Evolutionary conservation across 805 yeast species (phyloP), one percentile per base, ranked within the genome.

Genomic region (Ogataea chonburiensis): DNA sequence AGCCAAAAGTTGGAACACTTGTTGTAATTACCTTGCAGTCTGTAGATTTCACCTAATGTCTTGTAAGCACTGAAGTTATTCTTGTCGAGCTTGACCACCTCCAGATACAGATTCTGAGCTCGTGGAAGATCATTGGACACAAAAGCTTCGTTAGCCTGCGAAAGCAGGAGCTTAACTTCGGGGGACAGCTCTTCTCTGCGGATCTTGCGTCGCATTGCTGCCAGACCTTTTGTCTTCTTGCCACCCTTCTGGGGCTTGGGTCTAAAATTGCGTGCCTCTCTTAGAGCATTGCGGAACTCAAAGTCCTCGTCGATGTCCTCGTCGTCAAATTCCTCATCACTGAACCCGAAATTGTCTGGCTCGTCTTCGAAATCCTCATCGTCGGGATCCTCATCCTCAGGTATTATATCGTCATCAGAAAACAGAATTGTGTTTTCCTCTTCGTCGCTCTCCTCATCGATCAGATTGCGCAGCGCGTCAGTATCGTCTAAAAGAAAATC

Each of bases 1-100:
- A 84, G 65, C 96, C 96, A 78, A 31, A 83, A 73, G 53, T 79
- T 78, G 56, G 95, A 79, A 56, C 95, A 76, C 53, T 84, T 82
- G 46, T 80, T 77, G 32, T 73, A 60, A 29, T 78, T 68, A 1
- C 87, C 89, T 42, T 78, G 81, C 34, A 73, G 65, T 38, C 77
- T 71, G 46, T 84, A 81, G 30, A 91, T 84, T 52, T 86, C 95
- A 30, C 96, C 97, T 28, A 88, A 63, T 0, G 94, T 84, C 51
- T 84, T 81, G 66, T 89, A 89, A 0, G 96, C 96, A 28, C 84
- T 77, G 57, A 77, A 81, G 55, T 85, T 83, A 46, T 75, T 75
- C 10, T 86, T 81, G 53, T 88, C 96, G 36, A 79, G 68, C 49
- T 80, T 78, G 42, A 91, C 79, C 9, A 87, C 94, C 43, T 77